Conservation (phyloP, 2,329 filamentous ascomycete species). For the Hymenoscyphus fraxineus region DNA sequence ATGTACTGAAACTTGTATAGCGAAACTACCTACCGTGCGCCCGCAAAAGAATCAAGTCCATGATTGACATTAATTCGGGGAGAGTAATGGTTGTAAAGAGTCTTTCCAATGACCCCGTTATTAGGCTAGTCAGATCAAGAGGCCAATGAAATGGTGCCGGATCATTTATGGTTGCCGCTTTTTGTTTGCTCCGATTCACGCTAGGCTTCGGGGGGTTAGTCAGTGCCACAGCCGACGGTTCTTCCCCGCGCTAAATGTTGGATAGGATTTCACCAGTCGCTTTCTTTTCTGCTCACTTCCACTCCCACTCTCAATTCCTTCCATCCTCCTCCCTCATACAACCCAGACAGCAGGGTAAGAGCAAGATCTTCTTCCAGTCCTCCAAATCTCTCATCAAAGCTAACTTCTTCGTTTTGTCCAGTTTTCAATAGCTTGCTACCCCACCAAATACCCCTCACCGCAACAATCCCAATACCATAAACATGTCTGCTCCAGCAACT, state of each 20-base stretch:
- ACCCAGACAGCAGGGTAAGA: background rate
- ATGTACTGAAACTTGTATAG: no score
- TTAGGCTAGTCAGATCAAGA: no score
- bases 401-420: background rate
- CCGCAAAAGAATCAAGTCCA: no score
- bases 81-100: no score
- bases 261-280: background rate
- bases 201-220: background rate
- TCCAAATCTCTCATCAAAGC: background rate
- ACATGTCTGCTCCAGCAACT: constrained; percentile 35
- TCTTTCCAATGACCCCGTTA: no score
- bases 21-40: no score
- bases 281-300: constrained; percentile 1
- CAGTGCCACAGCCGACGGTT: background rate
- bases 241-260: background rate
- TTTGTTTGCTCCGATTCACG: background rate
- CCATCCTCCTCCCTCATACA: background rate
- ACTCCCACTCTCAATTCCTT: constrained; percentile 1
- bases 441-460: constrained; percentile 14
- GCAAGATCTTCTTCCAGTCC: background rate
- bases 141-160: background rate
- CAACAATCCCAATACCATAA: constrained; percentile 10
- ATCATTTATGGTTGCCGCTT: background rate
- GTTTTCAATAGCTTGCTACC: background rate
- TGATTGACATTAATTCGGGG: no score